Percentiles rank a stretch among this genome's conserved stretches.
Evolutionary conservation across 2,329 filamentous ascomycete genomes (phyloP).

Genomic region (Lizonia empirigonia): DNA sequence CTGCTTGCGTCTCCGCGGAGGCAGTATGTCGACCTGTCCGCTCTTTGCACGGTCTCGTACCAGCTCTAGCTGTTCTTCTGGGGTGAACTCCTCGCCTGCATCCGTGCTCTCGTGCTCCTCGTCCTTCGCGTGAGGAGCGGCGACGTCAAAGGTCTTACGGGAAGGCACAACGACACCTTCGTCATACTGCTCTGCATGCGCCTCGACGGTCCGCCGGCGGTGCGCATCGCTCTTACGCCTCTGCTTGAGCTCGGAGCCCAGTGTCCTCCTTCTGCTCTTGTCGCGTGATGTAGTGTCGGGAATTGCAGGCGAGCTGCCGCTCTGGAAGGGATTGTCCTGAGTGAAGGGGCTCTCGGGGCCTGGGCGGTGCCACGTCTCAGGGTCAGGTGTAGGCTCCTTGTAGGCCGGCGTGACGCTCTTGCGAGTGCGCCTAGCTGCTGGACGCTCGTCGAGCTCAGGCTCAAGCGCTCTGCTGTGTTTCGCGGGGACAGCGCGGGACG

Average conservation of each 20-base stretch:
- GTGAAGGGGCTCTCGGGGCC: slow-evolving; percentile 73
- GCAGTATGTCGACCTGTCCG: slow-evolving; percentile 59
- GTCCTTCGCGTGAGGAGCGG: slow-evolving; percentile 54
- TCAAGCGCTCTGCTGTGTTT: slow-evolving; percentile 52
- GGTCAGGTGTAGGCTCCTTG: slow-evolving; percentile 55
- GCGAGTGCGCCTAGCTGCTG: slow-evolving; percentile 45
- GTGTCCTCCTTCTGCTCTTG: slow-evolving; percentile 58
- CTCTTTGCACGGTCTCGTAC: slow-evolving; percentile 68
- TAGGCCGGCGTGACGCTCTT: slow-evolving; percentile 48
- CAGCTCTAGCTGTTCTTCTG: slow-evolving; percentile 80
- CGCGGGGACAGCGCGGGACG: slow-evolving; percentile 47
- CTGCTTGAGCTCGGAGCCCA: slow-evolving; percentile 50
- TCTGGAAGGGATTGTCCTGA: slow-evolving; percentile 91
- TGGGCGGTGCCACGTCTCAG: slow-evolving; percentile 54
- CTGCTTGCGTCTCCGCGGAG: slow-evolving; percentile 41
- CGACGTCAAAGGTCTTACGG: slow-evolving; percentile 64
- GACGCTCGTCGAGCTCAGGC: slow-evolving; percentile 41
- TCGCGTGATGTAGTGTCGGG: slow-evolving; percentile 46
- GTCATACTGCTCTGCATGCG: slow-evolving; percentile 54
- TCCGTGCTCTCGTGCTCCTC: slow-evolving; percentile 57
- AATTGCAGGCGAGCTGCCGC: slow-evolving; percentile 71
- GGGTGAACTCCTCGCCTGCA: slow-evolving; percentile 89
- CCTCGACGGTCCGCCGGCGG: slow-evolving; percentile 52
- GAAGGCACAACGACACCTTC: slow-evolving; percentile 60
- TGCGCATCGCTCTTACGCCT: slow-evolving; percentile 51